phyloP scores from a whole-genome alignment of 495 filamentous ascomycete species.

The Penicillium pulvis region DNA sequence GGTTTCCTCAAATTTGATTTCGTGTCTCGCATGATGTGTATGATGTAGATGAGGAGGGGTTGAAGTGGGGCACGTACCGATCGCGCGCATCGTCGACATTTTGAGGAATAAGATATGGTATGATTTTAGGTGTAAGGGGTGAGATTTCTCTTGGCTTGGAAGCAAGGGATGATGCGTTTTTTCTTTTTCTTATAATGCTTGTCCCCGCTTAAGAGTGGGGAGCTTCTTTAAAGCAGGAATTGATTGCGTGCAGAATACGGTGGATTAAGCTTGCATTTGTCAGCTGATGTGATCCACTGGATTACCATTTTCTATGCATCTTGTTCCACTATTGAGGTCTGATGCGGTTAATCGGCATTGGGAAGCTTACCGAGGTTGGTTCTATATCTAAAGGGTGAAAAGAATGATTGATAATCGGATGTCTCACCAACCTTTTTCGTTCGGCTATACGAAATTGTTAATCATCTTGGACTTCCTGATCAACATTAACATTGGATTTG shows the following conservation, averaged over 20 bases:
- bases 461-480: too few relatives aligned
- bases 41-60: conserved; percentile 12
- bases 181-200: not conserved
- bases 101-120: conserved; percentile 6
- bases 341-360: not conserved
- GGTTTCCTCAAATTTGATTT: not conserved
- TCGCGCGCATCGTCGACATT: conserved; percentile 34
- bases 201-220: not conserved
- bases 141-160: not conserved
- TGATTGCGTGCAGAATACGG: not conserved
- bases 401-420: too few relatives aligned
- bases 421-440: too few relatives aligned
- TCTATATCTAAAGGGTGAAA: too few relatives aligned
- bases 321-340: not conserved
- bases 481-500: too few relatives aligned
- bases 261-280: conserved; percentile 12
- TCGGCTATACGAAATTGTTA: too few relatives aligned
- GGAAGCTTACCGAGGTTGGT: too few relatives aligned
- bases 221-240: not conserved
- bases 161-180: not conserved
- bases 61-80: conserved; percentile 25
- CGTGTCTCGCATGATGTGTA: conserved; percentile 7
- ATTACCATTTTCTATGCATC: not conserved
- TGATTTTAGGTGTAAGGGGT: not conserved
- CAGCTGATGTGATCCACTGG: conserved; percentile 1